phyloP scores from a whole-genome alignment of 192 early-diverging fungal genomes.

The Coemansia nantahalensis region DNA sequence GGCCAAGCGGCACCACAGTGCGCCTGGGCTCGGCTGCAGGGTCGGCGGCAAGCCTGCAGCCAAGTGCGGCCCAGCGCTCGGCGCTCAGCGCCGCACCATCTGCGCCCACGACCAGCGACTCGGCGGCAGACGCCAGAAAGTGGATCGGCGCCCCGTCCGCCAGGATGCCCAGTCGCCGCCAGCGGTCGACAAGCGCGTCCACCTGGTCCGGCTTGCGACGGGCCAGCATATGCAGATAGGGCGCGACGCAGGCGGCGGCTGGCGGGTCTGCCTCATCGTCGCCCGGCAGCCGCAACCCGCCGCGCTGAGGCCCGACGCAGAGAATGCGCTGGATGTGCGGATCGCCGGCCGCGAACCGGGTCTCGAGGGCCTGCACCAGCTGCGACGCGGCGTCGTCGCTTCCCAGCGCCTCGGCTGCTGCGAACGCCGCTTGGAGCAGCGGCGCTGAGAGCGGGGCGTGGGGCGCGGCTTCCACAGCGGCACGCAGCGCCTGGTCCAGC shows the following conservation, averaged over 20 bases:
- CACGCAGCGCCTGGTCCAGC: neutral
- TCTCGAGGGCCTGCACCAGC: constrained; percentile 5
- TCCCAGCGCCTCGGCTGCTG: constrained; percentile 2
- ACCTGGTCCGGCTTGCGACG: neutral
- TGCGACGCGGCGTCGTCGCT: neutral
- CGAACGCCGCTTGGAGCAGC: constrained; percentile 16
- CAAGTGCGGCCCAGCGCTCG: neutral
- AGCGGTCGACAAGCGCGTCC: constrained; percentile 2
- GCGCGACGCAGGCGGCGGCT: constrained; percentile 9
- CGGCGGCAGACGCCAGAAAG: constrained; percentile 2
- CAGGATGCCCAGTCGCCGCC: constrained; percentile 5
- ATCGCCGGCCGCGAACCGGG: constrained; percentile 5
- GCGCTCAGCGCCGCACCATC: neutral
- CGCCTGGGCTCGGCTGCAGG: neutral
- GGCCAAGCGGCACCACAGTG: neutral
- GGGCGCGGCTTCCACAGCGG: neutral
- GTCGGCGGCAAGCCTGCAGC: neutral
- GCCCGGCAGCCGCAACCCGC: constrained; percentile 17
- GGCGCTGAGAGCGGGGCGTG: constrained; percentile 10
- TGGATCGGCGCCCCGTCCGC: constrained; percentile 4
- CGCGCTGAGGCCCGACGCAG: neutral
- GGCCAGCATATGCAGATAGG: constrained; percentile 18
- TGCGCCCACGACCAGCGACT: neutral
- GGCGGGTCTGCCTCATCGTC: neutral
- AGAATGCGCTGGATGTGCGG: constrained; percentile 6